Evolutionary conservation across 768 basidiomycete genomes (phyloP).

Genomic region (Pleurotus eryngii): DNA sequence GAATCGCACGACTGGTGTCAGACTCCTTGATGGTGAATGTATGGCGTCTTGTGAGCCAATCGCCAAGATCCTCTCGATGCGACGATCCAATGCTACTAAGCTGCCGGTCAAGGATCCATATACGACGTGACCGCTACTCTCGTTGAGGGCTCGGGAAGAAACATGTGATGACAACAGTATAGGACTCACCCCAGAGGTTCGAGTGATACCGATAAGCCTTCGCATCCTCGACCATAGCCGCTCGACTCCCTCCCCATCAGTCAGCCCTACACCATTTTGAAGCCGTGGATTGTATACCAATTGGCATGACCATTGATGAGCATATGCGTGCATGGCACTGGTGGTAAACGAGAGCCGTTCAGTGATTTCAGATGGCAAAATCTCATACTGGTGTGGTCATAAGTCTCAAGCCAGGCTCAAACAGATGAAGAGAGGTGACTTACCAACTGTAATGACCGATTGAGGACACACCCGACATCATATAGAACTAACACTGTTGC

Average conservation of each 20-base stretch:
- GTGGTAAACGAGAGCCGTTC: conserved; percentile 20
- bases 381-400: conserved; percentile 23
- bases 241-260: conserved; percentile 34
- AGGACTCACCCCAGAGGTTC: conserved; percentile 7
- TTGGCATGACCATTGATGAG: conserved; percentile 32
- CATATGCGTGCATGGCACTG: conserved; percentile 33
- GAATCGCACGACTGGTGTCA: neutral
- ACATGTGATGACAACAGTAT: no score
- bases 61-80: conserved; percentile 24
- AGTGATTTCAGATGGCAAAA: conserved; percentile 15
- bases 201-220: conserved; percentile 16
- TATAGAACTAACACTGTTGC: conserved; percentile 17
- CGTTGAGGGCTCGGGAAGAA: no score
- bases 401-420: no score
- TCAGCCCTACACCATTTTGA: conserved; percentile 24
- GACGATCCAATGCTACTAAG: conserved; percentile 21
- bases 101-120: conserved; percentile 35
- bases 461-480: conserved; percentile 28
- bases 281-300: conserved; percentile 30
- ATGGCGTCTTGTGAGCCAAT: conserved; percentile 25
- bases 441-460: conserved; percentile 18
- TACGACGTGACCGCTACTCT: conserved; percentile 18
- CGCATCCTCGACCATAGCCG: conserved; percentile 27
- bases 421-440: no score
- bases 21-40: conserved; percentile 12